Evolutionary conservation across 2,329 filamentous ascomycete genomes (phyloP).

Genomic region (Dactylonectria macrodidyma): DNA sequence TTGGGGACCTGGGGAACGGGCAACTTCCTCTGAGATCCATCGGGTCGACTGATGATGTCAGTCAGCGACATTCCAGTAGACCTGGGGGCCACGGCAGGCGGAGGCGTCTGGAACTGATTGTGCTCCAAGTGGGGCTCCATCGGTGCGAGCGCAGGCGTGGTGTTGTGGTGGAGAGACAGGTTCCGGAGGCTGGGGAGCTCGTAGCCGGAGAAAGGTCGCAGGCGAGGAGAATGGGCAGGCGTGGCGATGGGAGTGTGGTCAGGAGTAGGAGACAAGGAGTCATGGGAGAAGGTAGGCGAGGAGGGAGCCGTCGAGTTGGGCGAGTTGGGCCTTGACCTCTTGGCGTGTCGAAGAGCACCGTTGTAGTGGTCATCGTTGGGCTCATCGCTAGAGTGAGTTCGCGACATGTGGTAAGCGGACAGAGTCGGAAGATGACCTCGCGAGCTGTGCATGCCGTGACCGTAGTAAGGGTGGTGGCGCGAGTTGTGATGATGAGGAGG

Average conservation of each 20-base stretch:
- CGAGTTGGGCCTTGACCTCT: constrained; percentile 93
- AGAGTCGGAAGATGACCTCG: constrained; percentile 81
- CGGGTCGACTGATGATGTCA: constrained; percentile 92
- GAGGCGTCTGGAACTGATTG: constrained; percentile 61
- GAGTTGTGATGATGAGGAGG: constrained; percentile 58
- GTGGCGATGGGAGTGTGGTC: constrained; percentile 99
- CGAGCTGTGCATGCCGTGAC: constrained; percentile 62
- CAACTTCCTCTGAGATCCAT: constrained; percentile 90
- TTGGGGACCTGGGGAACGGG: constrained; percentile 93
- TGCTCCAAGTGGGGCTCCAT: constrained; percentile 70
- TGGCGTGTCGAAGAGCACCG: constrained; percentile 78
- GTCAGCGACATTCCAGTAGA: constrained; percentile 84
- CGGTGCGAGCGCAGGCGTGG: constrained; percentile 70
- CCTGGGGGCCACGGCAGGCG: constrained; percentile 65
- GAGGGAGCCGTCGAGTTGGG: constrained; percentile 96
- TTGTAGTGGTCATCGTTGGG: constrained; percentile 83
- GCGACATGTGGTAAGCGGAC: constrained; percentile 93
- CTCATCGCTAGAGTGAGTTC: constrained; percentile 87
- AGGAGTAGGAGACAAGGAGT: constrained; percentile 94
- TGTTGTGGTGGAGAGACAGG: constrained; percentile 67
- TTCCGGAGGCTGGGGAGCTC: constrained; percentile 90
- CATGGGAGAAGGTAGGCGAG: constrained; percentile 96
- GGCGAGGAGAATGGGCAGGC: constrained; percentile 92
- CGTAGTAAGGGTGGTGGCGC: constrained; percentile 70
- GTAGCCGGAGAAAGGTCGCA: constrained; percentile 83